These are phyloP conservation scores for Angomonas ambiguus DNA, from an alignment of 208 protist species.

Conservation along the genomic window DNA sequence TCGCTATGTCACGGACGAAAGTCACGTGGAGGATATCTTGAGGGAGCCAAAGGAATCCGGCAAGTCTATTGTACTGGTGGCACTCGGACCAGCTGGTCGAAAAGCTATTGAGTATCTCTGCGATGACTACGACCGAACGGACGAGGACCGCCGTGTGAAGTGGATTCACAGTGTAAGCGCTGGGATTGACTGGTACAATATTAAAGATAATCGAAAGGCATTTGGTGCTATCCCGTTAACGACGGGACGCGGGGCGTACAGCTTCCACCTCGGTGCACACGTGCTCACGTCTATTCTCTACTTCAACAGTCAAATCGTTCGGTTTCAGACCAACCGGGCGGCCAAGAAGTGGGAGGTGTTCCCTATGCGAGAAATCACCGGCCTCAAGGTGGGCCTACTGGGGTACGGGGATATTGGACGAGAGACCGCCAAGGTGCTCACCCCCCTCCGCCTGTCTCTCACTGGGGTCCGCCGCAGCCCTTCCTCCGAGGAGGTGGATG, in stretches of 20 bases:
- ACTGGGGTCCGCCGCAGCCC: conserved; percentile 36
- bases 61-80: conserved; percentile 30
- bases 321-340: conserved; percentile 31
- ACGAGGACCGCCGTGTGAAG: conserved; percentile 36
- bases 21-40: conserved; percentile 7
- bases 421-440: conserved; percentile 26
- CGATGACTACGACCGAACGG: conserved; percentile 41
- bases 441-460: conserved; percentile 41
- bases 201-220: conserved; percentile 23
- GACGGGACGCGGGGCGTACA: conserved; percentile 54
- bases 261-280: conserved; percentile 46
- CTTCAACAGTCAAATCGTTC: conserved; percentile 62
- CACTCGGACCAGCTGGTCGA: conserved; percentile 28
- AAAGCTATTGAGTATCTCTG: conserved; percentile 39
- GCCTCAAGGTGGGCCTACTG: conserved; percentile 63
- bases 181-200: conserved; percentile 56
- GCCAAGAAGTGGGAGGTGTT: conserved; percentile 55
- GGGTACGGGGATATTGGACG: conserved; percentile 77
- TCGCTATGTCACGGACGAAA: conserved; percentile 9
- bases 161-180: conserved; percentile 63
- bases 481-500: conserved; percentile 18
- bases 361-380: conserved; percentile 35
- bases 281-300: conserved; percentile 66
- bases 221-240: conserved; percentile 42
- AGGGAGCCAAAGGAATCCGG: conserved; percentile 29